Conservation (phyloP, 148 eudicot species). For the Fagopyrum esculentum region DNA sequence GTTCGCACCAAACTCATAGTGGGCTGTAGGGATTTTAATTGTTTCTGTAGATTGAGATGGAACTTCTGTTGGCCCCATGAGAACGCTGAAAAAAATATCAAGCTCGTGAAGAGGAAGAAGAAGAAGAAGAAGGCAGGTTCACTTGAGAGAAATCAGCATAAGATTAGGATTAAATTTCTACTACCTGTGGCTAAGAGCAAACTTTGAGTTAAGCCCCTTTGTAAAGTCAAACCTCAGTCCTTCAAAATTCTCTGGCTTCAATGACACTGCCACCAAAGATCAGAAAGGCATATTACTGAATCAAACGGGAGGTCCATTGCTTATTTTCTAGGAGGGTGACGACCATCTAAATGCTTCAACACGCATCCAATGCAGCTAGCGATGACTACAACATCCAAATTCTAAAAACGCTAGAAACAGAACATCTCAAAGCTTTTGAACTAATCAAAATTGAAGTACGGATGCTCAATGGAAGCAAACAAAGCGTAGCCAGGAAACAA, state of each 20-base stretch:
- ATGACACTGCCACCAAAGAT: constrained; percentile 48
- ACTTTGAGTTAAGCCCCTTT: constrained; percentile 70
- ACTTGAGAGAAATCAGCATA: neutral
- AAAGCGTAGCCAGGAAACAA: neutral
- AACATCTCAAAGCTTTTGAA: neutral
- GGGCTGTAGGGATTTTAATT: constrained; percentile 80
- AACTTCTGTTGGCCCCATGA: constrained; percentile 90
- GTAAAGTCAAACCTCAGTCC: constrained; percentile 90
- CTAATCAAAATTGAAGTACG: neutral
- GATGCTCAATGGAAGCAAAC: neutral
- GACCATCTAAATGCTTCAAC: no score
- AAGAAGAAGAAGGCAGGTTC: neutral
- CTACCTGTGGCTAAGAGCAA: constrained; percentile 89
- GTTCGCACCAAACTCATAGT: constrained; percentile 96
- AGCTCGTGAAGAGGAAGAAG: neutral
- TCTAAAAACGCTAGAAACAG: neutral
- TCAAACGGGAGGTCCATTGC: neutral
- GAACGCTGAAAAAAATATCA: constrained; percentile 33
- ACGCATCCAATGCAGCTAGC: no score
- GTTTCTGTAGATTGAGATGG: constrained; percentile 77
- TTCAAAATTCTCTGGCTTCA: constrained; percentile 93
- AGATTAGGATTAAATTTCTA: neutral
- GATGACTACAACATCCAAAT: no score
- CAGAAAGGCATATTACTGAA: constrained; percentile 12
- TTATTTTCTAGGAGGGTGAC: neutral